These are phyloP conservation scores for Penicillium hordei DNA, from an alignment of 2,329 filamentous ascomycete species.

Conservation along the genomic window DNA sequence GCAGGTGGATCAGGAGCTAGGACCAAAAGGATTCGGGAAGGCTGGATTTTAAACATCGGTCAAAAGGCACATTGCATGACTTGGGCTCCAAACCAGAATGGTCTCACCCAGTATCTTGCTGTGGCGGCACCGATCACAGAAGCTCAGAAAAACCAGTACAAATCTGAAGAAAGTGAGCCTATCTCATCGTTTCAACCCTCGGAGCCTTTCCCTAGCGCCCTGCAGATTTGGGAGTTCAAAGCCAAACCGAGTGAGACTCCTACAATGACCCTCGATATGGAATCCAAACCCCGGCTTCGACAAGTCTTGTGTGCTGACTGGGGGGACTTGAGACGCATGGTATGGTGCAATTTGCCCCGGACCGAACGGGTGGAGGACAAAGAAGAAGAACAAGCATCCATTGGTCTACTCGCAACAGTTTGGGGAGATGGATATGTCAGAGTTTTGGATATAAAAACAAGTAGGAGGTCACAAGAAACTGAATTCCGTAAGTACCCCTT, in stretches of 20 bases:
- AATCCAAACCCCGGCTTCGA: slow-evolving; percentile 46
- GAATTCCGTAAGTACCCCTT: slow-evolving; percentile 34
- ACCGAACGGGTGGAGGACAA: slow-evolving; percentile 32
- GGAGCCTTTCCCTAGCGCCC: slow-evolving; percentile 48
- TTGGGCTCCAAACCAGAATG: slow-evolving; percentile 49
- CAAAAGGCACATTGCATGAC: slow-evolving; percentile 51
- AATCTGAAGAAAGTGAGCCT: slow-evolving; percentile 32
- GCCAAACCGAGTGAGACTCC: slow-evolving; percentile 32
- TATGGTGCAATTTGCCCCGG: slow-evolving; percentile 56
- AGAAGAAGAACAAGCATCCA: slow-evolving; percentile 27
- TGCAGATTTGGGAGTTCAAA: slow-evolving; percentile 61
- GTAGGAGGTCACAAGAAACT: slow-evolving; percentile 24
- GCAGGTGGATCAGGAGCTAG: slow-evolving; percentile 9
- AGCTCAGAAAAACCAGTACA: slow-evolving; percentile 36
- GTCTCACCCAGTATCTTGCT: slow-evolving; percentile 57
- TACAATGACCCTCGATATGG: slow-evolving; percentile 46
- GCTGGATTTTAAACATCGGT: slow-evolving; percentile 60
- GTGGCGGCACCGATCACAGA: slow-evolving; percentile 45
- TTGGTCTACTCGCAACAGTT: slow-evolving; percentile 58
- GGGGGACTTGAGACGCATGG: slow-evolving; percentile 55
- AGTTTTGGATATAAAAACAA: slow-evolving; percentile 53
- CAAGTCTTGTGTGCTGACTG: slow-evolving; percentile 58
- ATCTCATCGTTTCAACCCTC: slow-evolving; percentile 54
- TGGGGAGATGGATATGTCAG: slow-evolving; percentile 60
- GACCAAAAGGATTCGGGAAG: slow-evolving; percentile 36